phyloP scores from a whole-genome alignment of 2,329 filamentous ascomycete genomes.

The Cladorrhinum sp. region DNA sequence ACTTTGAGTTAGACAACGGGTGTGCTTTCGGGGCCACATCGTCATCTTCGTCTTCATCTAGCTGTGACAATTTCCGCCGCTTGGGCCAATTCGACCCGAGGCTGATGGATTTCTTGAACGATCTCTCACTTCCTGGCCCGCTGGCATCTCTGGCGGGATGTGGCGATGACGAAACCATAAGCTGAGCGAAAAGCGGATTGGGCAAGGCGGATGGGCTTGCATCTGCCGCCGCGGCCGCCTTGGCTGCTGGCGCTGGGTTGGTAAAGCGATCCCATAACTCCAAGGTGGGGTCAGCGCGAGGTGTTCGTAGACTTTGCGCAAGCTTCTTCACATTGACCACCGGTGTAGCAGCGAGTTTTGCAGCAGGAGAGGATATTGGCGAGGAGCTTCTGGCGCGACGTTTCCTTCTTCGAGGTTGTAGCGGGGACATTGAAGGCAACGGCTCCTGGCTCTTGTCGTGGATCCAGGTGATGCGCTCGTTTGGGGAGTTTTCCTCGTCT shows the following conservation, averaged over 20 bases:
- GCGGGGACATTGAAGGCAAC: constrained; percentile 41
- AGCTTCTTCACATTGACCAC: constrained; percentile 58
- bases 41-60: constrained; percentile 37
- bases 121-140: constrained; percentile 42
- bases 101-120: constrained; percentile 63
- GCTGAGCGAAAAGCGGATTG: constrained; percentile 59
- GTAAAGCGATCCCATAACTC: constrained; percentile 78
- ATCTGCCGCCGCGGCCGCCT: constrained; percentile 43
- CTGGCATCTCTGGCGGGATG: constrained; percentile 49
- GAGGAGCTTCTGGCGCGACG: constrained; percentile 68
- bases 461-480: constrained; percentile 61
- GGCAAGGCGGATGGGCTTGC: constrained; percentile 43
- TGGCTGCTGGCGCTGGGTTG: constrained; percentile 46
- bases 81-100: constrained; percentile 72
- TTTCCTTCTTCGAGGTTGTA: constrained; percentile 55
- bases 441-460: constrained; percentile 40
- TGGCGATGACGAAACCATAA: constrained; percentile 70
- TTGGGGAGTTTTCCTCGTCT: constrained; percentile 52
- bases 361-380: constrained; percentile 64
- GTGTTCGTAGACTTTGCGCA: constrained; percentile 59
- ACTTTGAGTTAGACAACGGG: constrained; percentile 52
- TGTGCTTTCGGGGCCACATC: constrained; percentile 31
- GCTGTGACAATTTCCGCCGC: constrained; percentile 56
- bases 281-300: constrained; percentile 67
- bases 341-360: constrained; percentile 40